Evolutionary conservation across 805 yeast species (phyloP), one percentile per base, ranked within the genome.

Genomic region (Candida arabinofermentans): DNA sequence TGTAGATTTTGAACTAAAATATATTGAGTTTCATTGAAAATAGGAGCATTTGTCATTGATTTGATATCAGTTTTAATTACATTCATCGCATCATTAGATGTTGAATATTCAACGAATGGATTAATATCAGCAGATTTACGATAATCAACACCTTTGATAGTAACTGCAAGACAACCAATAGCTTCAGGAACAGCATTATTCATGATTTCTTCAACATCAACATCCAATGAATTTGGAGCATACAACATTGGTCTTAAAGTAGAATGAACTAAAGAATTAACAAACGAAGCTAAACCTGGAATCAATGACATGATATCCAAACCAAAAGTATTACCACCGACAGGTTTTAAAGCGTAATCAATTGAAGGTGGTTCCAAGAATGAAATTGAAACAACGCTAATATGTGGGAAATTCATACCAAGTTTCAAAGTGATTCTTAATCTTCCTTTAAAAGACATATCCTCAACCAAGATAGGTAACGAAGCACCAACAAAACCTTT

Each of bases 251-350:
- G 93, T 33, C 85, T 81, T 54, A 81, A 78, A 50, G 67, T 82
- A 37, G 85, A 66, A 61, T 86, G 83, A 56, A 86, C 78, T 59
- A 82, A 70, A 18, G 74, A 71, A 48, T 81, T 84, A 40, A 86
- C 89, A 55, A 85, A 80, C 3, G 79, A 69, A 19, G 86, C 74
- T 57, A 86, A 75, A 47, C 93, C 93, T 4, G 95, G 95, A 49
- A 86, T 74, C 52, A 85, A 72, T 3, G 90, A 80, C 95, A 86
- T 86, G 51, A 86, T 76, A 65, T 86, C 95, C 34, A 86, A 57
- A 47, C 95, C 95, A 46, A 86, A 72, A n/a, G 90, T 81, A 59
- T 86, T 91, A 66, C 95, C 93, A 60, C 93, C 93, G 40, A 86
- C 83, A 8, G 95, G 95, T 59, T 86, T 86, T 69, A 86, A 74